A percentile compares a stretch with the other conserved stretches of the same genome.
Evolutionary conservation across 768 basidiomycete species (phyloP).

Genomic region (Russula abietina): DNA sequence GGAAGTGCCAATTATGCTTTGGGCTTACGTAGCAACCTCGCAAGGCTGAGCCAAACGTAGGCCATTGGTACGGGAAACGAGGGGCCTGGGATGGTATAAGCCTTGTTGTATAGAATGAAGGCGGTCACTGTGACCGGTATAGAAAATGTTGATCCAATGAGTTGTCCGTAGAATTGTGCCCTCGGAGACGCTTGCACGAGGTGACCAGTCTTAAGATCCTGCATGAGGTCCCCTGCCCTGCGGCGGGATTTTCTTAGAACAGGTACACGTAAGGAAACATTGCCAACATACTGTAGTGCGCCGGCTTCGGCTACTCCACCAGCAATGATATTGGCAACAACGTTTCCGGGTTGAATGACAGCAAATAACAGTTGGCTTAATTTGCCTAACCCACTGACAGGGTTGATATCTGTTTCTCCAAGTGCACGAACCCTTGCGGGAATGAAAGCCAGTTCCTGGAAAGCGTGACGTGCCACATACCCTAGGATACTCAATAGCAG

Average conservation of each 20-base stretch:
- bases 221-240: slow-evolving; percentile 96
- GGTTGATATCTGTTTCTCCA: slow-evolving; percentile 93
- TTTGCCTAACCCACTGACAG: slow-evolving; percentile 90
- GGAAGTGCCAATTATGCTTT: background rate
- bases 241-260: slow-evolving; percentile 6
- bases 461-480: slow-evolving; percentile 37
- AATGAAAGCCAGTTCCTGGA: background rate
- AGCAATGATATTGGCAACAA: slow-evolving; percentile 97
- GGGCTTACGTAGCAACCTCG: slow-evolving; percentile 63
- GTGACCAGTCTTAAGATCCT: slow-evolving; percentile 96
- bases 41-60: slow-evolving; percentile 84
- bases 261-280: slow-evolving; percentile 26
- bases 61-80: slow-evolving; percentile 96
- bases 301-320: slow-evolving; percentile 96
- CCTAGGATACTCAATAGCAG: slow-evolving; percentile 83
- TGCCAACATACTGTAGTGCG: slow-evolving; percentile 64
- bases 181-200: slow-evolving; percentile 86
- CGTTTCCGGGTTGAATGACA: slow-evolving; percentile 88
- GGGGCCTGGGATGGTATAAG: slow-evolving; percentile 86
- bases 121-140: slow-evolving; percentile 87
- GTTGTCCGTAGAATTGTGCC: slow-evolving; percentile 90
- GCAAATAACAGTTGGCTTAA: slow-evolving; percentile 93
- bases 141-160: slow-evolving; percentile 83
- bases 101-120: slow-evolving; percentile 79
- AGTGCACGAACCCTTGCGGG: slow-evolving; percentile 74